Conservation (phyloP, 768 basidiomycete species). For the Plicaturopsis crispa region DNA sequence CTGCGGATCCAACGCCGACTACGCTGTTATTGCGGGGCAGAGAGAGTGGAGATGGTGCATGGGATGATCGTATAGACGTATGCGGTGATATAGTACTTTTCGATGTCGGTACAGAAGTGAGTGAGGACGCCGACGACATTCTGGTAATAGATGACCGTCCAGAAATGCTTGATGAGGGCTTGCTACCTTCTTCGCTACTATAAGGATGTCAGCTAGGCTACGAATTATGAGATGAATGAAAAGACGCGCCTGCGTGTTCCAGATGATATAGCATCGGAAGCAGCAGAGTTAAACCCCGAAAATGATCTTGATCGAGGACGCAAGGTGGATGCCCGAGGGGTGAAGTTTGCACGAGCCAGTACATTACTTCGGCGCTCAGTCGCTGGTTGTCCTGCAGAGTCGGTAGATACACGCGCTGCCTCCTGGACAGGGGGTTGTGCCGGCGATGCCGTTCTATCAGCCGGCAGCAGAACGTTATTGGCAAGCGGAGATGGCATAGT, state of each 20-base stretch:
- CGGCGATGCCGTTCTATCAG: too few relatives aligned
- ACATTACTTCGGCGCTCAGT: too few relatives aligned
- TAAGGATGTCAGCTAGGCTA: background rate
- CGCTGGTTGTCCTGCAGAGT: too few relatives aligned
- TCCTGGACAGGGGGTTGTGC: too few relatives aligned
- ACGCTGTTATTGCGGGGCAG: conserved; percentile 30
- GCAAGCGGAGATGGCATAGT: conserved; percentile 16
- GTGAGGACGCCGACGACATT: conserved; percentile 11
- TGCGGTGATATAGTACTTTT: conserved; percentile 15
- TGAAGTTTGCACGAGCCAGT: conserved; percentile 64
- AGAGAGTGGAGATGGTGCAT: conserved; percentile 35
- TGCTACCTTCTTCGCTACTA: conserved; percentile 21
- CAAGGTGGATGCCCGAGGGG: conserved; percentile 41
- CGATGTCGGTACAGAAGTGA: conserved; percentile 12
- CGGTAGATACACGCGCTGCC: too few relatives aligned
- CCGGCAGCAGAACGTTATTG: background rate
- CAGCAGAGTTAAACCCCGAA: conserved; percentile 63
- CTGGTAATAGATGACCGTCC: conserved; percentile 17
- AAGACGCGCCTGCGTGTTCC: too few relatives aligned
- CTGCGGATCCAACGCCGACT: conserved; percentile 11
- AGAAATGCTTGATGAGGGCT: conserved; percentile 13
- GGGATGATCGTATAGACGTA: conserved; percentile 20
- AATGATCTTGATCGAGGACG: conserved; percentile 67
- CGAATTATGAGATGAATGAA: too few relatives aligned
- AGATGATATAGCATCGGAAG: too few relatives aligned